Percentiles rank a stretch among this genome's conserved stretches.
Conservation (phyloP, 1,284 basidiomycete genomes). For the Cryptococcus wingfieldii region DNA sequence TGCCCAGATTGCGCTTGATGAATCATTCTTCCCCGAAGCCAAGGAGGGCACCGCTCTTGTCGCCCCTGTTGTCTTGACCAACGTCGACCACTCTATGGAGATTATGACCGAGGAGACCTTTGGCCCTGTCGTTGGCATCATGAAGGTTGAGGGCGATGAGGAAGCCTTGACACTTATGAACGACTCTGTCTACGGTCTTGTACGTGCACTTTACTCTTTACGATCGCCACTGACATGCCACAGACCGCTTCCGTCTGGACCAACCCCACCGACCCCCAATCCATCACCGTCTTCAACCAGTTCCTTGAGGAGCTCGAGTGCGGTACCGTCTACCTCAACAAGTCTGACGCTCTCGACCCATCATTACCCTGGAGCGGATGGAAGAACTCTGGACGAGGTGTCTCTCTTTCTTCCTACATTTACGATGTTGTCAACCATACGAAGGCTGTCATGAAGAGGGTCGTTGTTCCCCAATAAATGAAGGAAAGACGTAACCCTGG, state of each 20-base stretch:
- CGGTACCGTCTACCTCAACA: slow-evolving; percentile 89
- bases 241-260: slow-evolving; percentile 89
- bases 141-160: slow-evolving; percentile 64
- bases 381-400: slow-evolving; percentile 84
- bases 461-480: slow-evolving; percentile 10
- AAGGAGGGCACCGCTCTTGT: slow-evolving; percentile 74
- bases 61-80: slow-evolving; percentile 78
- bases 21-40: slow-evolving; percentile 64
- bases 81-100: slow-evolving; percentile 87
- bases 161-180: slow-evolving; percentile 89
- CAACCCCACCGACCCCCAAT: slow-evolving; percentile 59
- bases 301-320: slow-evolving; percentile 70
- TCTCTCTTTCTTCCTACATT: slow-evolving; percentile 76
- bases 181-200: slow-evolving; percentile 86
- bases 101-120: slow-evolving; percentile 83
- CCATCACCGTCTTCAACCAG: slow-evolving; percentile 58
- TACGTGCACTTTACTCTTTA: slow-evolving; percentile 8
- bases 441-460: slow-evolving; percentile 32
- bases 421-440: slow-evolving; percentile 46
- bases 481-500: background rate
- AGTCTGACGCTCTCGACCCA: slow-evolving; percentile 85
- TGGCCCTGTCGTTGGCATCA: slow-evolving; percentile 73
- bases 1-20: slow-evolving; percentile 70
- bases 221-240: background rate
- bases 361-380: slow-evolving; percentile 90